Conservation (phyloP, 345 rosid species). For the Populus nigra region DNA sequence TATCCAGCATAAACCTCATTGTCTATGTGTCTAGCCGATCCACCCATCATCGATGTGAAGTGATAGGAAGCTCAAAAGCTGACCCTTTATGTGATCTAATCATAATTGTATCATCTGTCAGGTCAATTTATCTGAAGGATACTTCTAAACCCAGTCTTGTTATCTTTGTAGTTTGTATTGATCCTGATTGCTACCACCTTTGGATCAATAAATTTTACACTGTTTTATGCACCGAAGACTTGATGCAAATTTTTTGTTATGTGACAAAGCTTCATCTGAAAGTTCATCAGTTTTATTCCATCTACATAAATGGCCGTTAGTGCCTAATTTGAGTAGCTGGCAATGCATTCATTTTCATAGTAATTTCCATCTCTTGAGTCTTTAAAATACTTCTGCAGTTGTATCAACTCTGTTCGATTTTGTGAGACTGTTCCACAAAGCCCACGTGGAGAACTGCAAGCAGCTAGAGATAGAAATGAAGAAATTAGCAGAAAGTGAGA, state of each 20-base stretch:
- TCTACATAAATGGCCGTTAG: background rate
- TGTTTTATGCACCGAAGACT: background rate
- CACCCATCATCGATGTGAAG: background rate
- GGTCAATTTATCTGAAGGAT: background rate
- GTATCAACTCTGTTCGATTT: constrained; percentile 72
- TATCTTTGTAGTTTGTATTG: background rate
- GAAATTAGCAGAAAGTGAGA: constrained; percentile 49
- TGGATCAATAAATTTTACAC: background rate
- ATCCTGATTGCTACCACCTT: background rate
- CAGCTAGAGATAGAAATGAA: constrained; percentile 67
- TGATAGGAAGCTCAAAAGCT: background rate
- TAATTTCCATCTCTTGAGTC: background rate
- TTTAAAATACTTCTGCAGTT: constrained; percentile 41
- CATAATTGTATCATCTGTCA: background rate
- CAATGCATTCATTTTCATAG: background rate
- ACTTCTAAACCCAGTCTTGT: background rate
- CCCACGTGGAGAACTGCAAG: constrained; percentile 77
- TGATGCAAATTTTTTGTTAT: background rate
- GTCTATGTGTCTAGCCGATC: background rate
- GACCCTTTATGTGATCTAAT: background rate
- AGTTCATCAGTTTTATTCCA: background rate
- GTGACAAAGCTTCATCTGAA: background rate
- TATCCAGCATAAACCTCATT: background rate
- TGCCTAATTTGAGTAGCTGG: background rate
- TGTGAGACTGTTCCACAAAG: constrained; percentile 70